phyloP scores from a whole-genome alignment of 2,329 filamentous ascomycete genomes.

The Alternaria conjuncta region DNA sequence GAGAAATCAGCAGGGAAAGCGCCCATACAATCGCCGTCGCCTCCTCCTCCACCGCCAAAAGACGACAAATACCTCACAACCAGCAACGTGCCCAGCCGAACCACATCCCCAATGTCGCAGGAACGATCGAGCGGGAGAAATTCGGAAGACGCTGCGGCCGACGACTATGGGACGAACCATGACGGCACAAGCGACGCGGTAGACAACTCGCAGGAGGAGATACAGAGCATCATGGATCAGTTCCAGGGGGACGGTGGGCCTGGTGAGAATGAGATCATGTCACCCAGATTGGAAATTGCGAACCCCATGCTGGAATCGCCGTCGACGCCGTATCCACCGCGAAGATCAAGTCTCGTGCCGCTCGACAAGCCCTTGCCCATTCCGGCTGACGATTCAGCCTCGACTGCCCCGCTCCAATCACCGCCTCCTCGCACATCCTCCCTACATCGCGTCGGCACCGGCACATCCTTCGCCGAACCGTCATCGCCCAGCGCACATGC shows the following conservation, averaged over 20 bases:
- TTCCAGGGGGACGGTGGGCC: constrained; percentile 78
- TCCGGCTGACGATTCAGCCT: constrained; percentile 29
- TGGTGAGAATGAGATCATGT: constrained; percentile 86
- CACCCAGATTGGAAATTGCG: constrained; percentile 81
- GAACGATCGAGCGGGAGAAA: constrained; percentile 50
- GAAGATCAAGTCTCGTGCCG: constrained; percentile 85
- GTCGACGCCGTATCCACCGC: constrained; percentile 72
- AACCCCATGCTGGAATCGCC: constrained; percentile 75
- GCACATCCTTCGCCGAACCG: constrained; percentile 39
- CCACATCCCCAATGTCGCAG: constrained; percentile 41
- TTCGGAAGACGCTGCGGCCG: constrained; percentile 43
- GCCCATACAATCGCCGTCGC: constrained; percentile 44
- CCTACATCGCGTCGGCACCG: constrained; percentile 39
- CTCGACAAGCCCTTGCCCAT: constrained; percentile 54
- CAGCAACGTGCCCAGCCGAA: constrained; percentile 50
- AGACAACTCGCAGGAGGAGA: constrained; percentile 78
- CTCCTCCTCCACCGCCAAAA: constrained; percentile 58
- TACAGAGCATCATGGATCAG: constrained; percentile 97
- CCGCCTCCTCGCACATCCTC: constrained; percentile 46
- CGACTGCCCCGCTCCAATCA: constrained; percentile 32
- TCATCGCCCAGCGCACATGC: constrained; percentile 44
- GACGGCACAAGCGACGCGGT: constrained; percentile 44
- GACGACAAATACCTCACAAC: constrained; percentile 58
- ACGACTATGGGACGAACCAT: constrained; percentile 58
- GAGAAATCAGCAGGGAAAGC: constrained; percentile 38